Base-by-base conservation (phyloP, 2,329 filamentous ascomycete genomes). In the Pseudocercospora fuligena region DNA sequence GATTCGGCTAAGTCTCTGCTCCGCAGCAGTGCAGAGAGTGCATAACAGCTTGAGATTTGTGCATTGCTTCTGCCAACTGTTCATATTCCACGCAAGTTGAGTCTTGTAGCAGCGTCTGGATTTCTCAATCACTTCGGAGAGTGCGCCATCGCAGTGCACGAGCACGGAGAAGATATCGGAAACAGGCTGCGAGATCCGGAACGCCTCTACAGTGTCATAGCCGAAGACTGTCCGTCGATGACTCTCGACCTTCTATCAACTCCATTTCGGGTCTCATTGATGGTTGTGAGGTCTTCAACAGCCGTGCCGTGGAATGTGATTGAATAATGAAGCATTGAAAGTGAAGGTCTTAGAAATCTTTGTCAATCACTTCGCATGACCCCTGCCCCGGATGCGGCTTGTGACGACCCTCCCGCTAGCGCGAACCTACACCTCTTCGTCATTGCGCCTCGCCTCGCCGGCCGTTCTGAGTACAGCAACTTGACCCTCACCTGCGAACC, bases 391-490 rank as follows among this genome's bases (percentile, higher is more conserved):
- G 47, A 49, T 16, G 27, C 36, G 60, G 60, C 53, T 49, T 61
- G 46, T 51, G 60, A 61, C 60, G 53, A 61, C 40, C 60, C 60
- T 61, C 40, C 40, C 40, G 40, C 16, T 31, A 54, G 49, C 23
- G 49, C 23, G 23, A 54, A 25, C 49, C 27, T 19, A 31, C 11
- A 56, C 51, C 25, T 25, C 49, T 21, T 16, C 49, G 49, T 54
- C 51, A 56, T 56, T 56, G 51, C 51, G 23, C 51, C 23, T 27
- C 51, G 23, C 51, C 23, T 27, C 16, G 16, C 51, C 8, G 14
- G 21, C 27, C 16, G 27, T 27, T 16, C 12, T 56, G 23, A n/a
- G 23, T 31, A 43, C 40, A 43, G 40, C 40, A 19, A 8, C 40
- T 19, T 43, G 40, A n/a, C 5, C 40, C 16, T 36, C 33, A 36